A percentile compares a stretch with the other conserved stretches of the same genome.
Conservation (phyloP, 225 moss, liverwort and hornwort species). For the Sphagnum tenellum region DNA sequence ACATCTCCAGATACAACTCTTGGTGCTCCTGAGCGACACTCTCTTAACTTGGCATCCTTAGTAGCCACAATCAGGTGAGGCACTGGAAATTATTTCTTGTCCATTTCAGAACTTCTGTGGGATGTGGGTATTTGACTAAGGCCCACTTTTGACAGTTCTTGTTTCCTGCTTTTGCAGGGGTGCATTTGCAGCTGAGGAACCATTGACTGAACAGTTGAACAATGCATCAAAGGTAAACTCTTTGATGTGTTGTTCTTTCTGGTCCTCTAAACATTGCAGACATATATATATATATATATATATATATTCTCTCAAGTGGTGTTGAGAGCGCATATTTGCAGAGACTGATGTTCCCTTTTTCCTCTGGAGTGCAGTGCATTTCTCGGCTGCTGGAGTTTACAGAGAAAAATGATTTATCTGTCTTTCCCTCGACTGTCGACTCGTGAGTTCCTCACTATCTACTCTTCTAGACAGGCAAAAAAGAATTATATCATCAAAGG, state of each 20-base stretch:
- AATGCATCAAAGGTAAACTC: conserved; percentile 46
- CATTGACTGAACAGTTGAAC: conserved; percentile 32
- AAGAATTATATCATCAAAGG: too few species aligned
- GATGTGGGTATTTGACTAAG: too few species aligned
- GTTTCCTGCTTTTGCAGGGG: conserved; percentile 34
- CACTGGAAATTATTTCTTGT: too few species aligned
- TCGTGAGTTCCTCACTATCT: conserved; percentile 26
- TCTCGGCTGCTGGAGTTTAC: conserved; percentile 55
- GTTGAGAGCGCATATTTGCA: too few species aligned
- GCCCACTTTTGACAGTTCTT: conserved; percentile 5
- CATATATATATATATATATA: too few species aligned
- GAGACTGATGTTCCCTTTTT: conserved; percentile 4
- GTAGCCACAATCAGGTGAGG: conserved; percentile 66
- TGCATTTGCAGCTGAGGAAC: conserved; percentile 57
- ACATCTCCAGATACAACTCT: conserved; percentile 35
- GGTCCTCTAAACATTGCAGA: too few species aligned
- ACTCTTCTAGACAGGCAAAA: background rate
- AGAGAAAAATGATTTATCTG: conserved; percentile 54
- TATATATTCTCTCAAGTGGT: too few species aligned
- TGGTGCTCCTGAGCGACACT: conserved; percentile 49
- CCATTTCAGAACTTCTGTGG: too few species aligned
- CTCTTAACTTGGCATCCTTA: conserved; percentile 39
- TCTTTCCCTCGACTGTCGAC: conserved; percentile 50
- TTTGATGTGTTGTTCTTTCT: too few species aligned
- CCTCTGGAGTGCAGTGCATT: conserved; percentile 44